phyloP scores from a whole-genome alignment of 139 green algal species.

The Mychonastes homosphaera region DNA sequence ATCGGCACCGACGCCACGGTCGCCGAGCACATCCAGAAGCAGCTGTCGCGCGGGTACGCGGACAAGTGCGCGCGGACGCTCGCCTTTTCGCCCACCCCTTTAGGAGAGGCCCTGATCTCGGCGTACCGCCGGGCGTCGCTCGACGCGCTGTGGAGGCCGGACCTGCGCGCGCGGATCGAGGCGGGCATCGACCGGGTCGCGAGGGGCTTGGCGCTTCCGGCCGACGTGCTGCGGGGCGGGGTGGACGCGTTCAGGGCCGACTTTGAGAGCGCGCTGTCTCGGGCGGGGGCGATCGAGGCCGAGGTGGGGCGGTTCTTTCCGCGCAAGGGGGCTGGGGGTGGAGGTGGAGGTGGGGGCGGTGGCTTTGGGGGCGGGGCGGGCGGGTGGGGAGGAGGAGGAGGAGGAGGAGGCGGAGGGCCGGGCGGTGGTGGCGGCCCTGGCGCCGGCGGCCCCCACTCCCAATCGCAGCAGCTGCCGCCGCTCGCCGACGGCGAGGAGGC shows the following conservation, averaged over 20 bases:
- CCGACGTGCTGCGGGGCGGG: conserved; percentile 49
- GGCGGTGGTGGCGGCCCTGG: background rate
- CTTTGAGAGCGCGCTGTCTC: conserved; percentile 36
- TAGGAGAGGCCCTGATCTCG: conserved; percentile 75
- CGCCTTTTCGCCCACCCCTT: conserved; percentile 63
- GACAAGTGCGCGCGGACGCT: conserved; percentile 61
- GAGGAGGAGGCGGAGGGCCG: conserved; percentile 11
- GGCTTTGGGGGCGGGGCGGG: background rate
- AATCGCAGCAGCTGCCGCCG: background rate
- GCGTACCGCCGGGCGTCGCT: conserved; percentile 54
- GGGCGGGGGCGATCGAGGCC: conserved; percentile 25
- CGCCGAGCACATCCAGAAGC: conserved; percentile 69
- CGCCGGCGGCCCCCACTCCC: background rate
- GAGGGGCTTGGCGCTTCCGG: conserved; percentile 21
- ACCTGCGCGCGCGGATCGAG: conserved; percentile 76
- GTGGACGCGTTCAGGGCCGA: conserved; percentile 48
- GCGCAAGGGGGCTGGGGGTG: background rate
- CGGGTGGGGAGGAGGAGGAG: conserved; percentile 18
- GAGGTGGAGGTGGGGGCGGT: background rate
- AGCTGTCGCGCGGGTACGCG: conserved; percentile 64
- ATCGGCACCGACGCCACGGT: conserved; percentile 97
- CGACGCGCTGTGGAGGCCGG: conserved; percentile 65
- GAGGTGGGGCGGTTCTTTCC: conserved; percentile 42
- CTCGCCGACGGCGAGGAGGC: background rate
- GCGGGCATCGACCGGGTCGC: conserved; percentile 67